phyloP scores from a whole-genome alignment of 768 basidiomycete species.

The Amanita inopinata region DNA sequence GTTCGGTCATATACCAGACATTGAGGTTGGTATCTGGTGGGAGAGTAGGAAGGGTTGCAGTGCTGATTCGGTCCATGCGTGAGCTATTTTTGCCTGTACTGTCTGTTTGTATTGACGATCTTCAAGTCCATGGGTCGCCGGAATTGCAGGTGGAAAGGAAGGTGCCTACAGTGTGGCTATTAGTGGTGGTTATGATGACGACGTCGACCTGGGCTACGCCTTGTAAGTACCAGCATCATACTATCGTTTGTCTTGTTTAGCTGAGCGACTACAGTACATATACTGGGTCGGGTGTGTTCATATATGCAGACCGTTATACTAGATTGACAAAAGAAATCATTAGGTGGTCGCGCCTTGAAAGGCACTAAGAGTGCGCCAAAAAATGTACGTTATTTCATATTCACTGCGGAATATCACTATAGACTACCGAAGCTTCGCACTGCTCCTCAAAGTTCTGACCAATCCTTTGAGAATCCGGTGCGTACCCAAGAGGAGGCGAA shows the following conservation, averaged over 20 bases:
- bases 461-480: slow-evolving; percentile 62
- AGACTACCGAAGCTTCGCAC: slow-evolving; percentile 61
- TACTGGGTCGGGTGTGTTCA: slow-evolving; percentile 58
- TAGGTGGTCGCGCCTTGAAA: slow-evolving; percentile 78
- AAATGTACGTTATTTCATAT: slow-evolving; percentile 44
- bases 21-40: slow-evolving; percentile 82
- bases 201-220: slow-evolving; percentile 71
- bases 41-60: slow-evolving; percentile 61
- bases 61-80: slow-evolving; percentile 79
- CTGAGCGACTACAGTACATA: slow-evolving; percentile 45
- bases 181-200: slow-evolving; percentile 84
- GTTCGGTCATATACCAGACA: slow-evolving; percentile 72
- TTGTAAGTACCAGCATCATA: slow-evolving; percentile 50
- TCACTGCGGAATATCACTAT: neutral
- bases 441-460: slow-evolving; percentile 78
- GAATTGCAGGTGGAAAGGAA: slow-evolving; percentile 54
- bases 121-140: slow-evolving; percentile 70
- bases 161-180: slow-evolving; percentile 84
- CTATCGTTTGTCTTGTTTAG: neutral
- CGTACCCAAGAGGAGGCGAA: slow-evolving; percentile 8
- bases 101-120: slow-evolving; percentile 6
- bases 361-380: slow-evolving; percentile 78
- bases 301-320: too few species aligned
- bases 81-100: slow-evolving; percentile 20
- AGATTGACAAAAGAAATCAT: too few species aligned